Evolutionary conservation across 768 basidiomycete species (phyloP).

Genomic region (Tubosaeta brunneosetosa): DNA sequence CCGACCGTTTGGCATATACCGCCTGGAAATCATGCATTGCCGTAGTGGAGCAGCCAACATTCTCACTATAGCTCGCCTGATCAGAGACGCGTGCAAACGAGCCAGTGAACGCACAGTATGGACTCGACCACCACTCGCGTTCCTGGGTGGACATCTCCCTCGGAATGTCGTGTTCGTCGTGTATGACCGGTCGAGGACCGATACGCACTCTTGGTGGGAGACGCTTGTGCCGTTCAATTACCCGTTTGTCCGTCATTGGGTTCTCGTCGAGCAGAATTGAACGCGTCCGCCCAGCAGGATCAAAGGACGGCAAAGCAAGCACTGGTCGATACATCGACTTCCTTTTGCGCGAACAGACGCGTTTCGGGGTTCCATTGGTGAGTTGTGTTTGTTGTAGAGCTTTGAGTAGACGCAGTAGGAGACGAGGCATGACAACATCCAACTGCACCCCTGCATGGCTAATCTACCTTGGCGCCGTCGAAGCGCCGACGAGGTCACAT

Average conservation of each 20-base stretch:
- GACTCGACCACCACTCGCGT: conserved; percentile 65
- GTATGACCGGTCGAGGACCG: conserved; percentile 21
- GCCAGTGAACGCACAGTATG: conserved; percentile 52
- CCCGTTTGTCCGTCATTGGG: conserved; percentile 47
- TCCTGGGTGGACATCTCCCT: conserved; percentile 63
- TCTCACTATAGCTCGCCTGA: conserved; percentile 43
- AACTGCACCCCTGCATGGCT: not conserved
- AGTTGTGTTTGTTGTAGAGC: conserved; percentile 31
- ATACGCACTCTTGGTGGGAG: conserved; percentile 46
- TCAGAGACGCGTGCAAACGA: not conserved
- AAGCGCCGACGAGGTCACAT: conserved; percentile 16
- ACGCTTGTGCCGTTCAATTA: conserved; percentile 53
- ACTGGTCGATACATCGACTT: conserved; percentile 33
- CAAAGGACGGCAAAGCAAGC: conserved; percentile 39
- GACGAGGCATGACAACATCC: conserved; percentile 51
- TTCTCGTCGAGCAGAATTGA: conserved; percentile 65
- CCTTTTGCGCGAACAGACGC: conserved; percentile 16
- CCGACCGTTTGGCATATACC: conserved; percentile 56
- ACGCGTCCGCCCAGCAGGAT: conserved; percentile 37
- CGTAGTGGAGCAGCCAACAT: conserved; percentile 68
- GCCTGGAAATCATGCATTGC: conserved; percentile 44
- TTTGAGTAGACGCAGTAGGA: conserved; percentile 61
- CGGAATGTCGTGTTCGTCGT: conserved; percentile 33
- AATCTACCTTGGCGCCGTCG: not conserved
- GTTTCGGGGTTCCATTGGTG: conserved; percentile 5